A percentile compares a stretch with the other conserved stretches of the same genome.
Evolutionary conservation across 106 monocot species (phyloP).

Genomic region (Acorus calamus): DNA sequence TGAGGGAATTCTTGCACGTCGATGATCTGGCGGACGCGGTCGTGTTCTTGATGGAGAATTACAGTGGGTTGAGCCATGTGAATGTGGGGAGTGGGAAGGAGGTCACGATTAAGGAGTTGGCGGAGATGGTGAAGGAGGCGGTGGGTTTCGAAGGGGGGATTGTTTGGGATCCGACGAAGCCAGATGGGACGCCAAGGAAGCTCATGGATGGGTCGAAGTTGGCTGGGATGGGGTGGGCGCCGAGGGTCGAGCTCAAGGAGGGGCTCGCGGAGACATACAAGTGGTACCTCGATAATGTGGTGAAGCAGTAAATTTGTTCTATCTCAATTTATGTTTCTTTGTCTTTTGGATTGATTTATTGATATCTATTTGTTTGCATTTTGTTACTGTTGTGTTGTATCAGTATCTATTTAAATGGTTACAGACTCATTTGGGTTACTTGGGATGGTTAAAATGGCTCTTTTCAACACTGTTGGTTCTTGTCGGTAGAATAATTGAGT

Average conservation of each 20-base stretch:
- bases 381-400: too few relatives aligned
- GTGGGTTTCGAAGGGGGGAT: constrained; percentile 71
- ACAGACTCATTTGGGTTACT: too few relatives aligned
- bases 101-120: constrained; percentile 82
- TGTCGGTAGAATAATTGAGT: too few relatives aligned
- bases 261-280: constrained; percentile 83
- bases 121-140: constrained; percentile 83
- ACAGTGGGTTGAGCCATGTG: constrained; percentile 70
- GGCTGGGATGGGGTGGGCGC: constrained; percentile 56
- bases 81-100: constrained; percentile 91
- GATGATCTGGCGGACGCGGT: constrained; percentile 81
- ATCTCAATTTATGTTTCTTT: too few relatives aligned
- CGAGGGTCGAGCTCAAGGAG: constrained; percentile 55
- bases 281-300: constrained; percentile 78
- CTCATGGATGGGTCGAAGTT: constrained; percentile 88
- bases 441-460: too few relatives aligned
- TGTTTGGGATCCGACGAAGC: constrained; percentile 75
- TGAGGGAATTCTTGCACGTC: constrained; percentile 90
- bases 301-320: constrained; percentile 2
- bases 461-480: too few relatives aligned
- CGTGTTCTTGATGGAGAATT: constrained; percentile 76
- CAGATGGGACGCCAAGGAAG: constrained; percentile 90
- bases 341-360: too few relatives aligned
- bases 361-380: too few relatives aligned
- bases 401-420: too few relatives aligned